phyloP scores from a whole-genome alignment of 1,139 yeast species.

The Saccharomyces uvarum region DNA sequence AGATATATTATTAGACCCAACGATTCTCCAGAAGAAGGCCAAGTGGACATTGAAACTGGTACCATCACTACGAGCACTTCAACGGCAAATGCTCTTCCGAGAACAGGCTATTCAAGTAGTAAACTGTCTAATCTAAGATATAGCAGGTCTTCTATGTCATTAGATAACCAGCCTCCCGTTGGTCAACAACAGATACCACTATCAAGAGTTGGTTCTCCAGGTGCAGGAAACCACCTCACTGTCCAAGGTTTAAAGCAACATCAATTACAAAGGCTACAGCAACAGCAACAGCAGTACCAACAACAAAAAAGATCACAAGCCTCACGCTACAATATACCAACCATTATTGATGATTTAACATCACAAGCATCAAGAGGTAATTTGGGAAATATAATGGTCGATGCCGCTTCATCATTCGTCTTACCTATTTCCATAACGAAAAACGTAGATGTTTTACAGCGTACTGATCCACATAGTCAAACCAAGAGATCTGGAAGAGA shows the following conservation, averaged over 20 bases:
- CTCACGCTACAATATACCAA: slow-evolving; percentile 18
- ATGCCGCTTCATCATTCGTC: slow-evolving; percentile 24
- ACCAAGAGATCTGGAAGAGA: slow-evolving; percentile 28
- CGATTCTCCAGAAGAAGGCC: slow-evolving; percentile 33
- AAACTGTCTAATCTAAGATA: slow-evolving; percentile 7
- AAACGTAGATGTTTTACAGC: slow-evolving; percentile 22
- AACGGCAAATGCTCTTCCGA: slow-evolving; percentile 18
- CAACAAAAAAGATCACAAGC: slow-evolving; percentile 14
- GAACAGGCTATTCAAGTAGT: slow-evolving; percentile 15
- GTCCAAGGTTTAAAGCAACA: slow-evolving; percentile 8
- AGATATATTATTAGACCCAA: slow-evolving; percentile 47
- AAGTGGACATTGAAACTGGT: slow-evolving; percentile 30
- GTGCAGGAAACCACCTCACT: slow-evolving; percentile 6
- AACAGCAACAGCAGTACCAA: slow-evolving; percentile 20
- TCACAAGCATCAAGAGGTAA: slow-evolving; percentile 20
- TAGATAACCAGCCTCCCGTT: not conserved
- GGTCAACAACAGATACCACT: slow-evolving; percentile 1
- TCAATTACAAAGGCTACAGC: slow-evolving; percentile 6
- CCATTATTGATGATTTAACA: slow-evolving; percentile 17
- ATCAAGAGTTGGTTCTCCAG: not conserved
- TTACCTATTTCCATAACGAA: slow-evolving; percentile 22
- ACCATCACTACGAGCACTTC: slow-evolving; percentile 22
- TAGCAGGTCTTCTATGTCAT: not conserved
- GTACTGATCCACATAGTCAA: slow-evolving; percentile 25
- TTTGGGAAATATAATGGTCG: slow-evolving; percentile 20